Base-by-base conservation (phyloP, 495 filamentous ascomycete genomes). In the Aspergillus olivimuriae region DNA sequence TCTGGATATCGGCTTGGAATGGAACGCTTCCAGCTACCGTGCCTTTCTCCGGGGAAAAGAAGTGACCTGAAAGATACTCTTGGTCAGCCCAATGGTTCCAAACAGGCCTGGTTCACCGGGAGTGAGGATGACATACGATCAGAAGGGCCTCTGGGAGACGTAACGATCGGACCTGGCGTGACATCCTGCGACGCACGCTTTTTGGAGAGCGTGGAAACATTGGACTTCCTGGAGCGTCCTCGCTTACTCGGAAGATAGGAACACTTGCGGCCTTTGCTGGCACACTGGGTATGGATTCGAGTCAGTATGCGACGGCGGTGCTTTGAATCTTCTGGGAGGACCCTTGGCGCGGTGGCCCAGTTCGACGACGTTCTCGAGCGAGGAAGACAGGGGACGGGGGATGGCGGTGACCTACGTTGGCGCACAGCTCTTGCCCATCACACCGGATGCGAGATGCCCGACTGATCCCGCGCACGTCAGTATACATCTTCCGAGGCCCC, bases 391-490 rank as follows among this genome's bases (percentile, higher is more conserved):
- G n/a, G n/a, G n/a, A n/a, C n/a, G n/a, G n/a, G n/a, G n/a, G n/a
- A n/a, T n/a, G n/a, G n/a, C n/a, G n/a, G n/a, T n/a, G n/a, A n/a
- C n/a, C n/a, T 70, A 80, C 77, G 59, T 74, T 80, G 17, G 67
- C 60, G 53, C 75, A 80, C 21, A 73, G 70, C 47, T 70, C 66
- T 44, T 77, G 70, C 31, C 76, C 76, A 57, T 77, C 74, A 57
- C 77, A 81, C 49, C 76, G 70, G 39, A 71, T 78, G 44, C 76
- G 63, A n/a, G 76, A 79, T 33, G 73, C 68, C 48, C 76, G 75
- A 58, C 77, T 79, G 39, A 45, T 36, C 46, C 24, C 5, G 11
- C 5, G 24, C 24, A 28, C 11, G 24, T 28, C 6, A 28, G 24
- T 11, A 11, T 6, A 11, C 5, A 11, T 28, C 24, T 11, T 28